Evolutionary conservation across 1,284 basidiomycete genomes (phyloP), one percentile per base, ranked within the genome.

Genomic region (Erythrobasidium hasegawianum): DNA sequence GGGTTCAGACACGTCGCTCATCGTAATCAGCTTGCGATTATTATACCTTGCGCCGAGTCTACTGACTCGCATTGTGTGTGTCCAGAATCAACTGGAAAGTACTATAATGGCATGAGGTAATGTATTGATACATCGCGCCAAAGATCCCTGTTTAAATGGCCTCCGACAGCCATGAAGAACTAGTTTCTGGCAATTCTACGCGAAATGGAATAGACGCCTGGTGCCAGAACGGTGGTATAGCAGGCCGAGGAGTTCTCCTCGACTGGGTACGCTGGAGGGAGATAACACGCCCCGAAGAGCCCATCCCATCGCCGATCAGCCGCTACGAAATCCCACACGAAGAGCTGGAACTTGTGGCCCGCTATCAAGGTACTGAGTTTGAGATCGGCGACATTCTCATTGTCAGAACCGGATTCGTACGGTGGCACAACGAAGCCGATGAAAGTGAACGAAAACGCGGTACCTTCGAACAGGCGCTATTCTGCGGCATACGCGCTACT

Each of bases 211-310:
- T 57, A 29, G 56, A 64, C 33, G 22, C 49, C 8, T 65, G 61
- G 62, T 65, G 62, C 56, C 45, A 59, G 29, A 53, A 58, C 11
- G 68, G 59, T 20, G 78, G 78, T 0, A 79, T 80, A 54, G 76
- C 75, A 0, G 78, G 78, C 5, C 69, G 78, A 20, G 79, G 76
- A 1, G 78, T 80, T 27, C 70, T 80, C 11, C 75, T 80, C 18
- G 79, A 80, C 56, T 76, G 76, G 41, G 52, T 69, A 20, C 40
- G 55, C 16, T 69, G 68, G 68, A 50, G 56, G 16, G 29, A 50
- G 14, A 24, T 47, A 7, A 67, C 64, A 2, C 38, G 40, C 38
- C 59, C 59, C 14, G 47, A 60, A 13, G 39, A 38, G 18, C 53
- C 59, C 16, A 55, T 45, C 9, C 50, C 57, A 2, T 43, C 18